Percentiles rank a stretch among this genome's conserved stretches.
phyloP scores from a whole-genome alignment of 2,329 filamentous ascomycete genomes.

The Colletotrichum limetticola region DNA sequence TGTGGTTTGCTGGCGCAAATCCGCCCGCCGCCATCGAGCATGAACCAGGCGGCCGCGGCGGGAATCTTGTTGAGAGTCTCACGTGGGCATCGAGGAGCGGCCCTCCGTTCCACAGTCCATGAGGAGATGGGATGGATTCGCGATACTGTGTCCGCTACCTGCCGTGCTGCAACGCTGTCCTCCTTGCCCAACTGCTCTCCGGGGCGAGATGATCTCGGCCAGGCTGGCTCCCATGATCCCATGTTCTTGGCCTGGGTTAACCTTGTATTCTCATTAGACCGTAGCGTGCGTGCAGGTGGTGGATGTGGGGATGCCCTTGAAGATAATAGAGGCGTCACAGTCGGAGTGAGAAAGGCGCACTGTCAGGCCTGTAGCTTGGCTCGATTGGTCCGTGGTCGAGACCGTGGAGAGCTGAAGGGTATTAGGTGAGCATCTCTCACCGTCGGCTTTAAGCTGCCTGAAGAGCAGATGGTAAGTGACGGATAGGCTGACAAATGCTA shows the following conservation, averaged over 20 bases:
- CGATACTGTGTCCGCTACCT: conserved; percentile 29
- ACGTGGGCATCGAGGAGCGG: conserved; percentile 25
- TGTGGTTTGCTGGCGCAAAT: conserved; percentile 23
- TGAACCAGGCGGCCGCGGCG: conserved; percentile 24
- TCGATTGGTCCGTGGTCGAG: conserved; percentile 18
- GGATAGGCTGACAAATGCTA: conserved; percentile 24
- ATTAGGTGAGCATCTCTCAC: conserved; percentile 16
- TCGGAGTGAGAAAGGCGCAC: not conserved
- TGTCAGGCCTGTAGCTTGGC: conserved; percentile 15
- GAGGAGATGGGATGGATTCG: conserved; percentile 19
- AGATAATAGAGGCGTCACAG: conserved; percentile 27
- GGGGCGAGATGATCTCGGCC: conserved; percentile 22
- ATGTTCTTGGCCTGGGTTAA: conserved; percentile 28
- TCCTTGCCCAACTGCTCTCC: not conserved
- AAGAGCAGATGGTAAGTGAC: not conserved
- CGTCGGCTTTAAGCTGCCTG: conserved; percentile 31
- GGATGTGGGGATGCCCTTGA: conserved; percentile 32
- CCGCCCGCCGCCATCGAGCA: conserved; percentile 27
- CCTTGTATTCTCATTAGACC: conserved; percentile 31
- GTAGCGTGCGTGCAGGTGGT: conserved; percentile 30
- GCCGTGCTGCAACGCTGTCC: not conserved
- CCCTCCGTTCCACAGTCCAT: conserved; percentile 27
- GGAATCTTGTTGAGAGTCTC: conserved; percentile 32
- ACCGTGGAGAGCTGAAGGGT: not conserved
- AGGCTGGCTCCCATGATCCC: conserved; percentile 29